These are phyloP conservation scores for Tolypocladium amazonense DNA, from an alignment of 2,329 filamentous ascomycete genomes.

Conservation along the genomic window DNA sequence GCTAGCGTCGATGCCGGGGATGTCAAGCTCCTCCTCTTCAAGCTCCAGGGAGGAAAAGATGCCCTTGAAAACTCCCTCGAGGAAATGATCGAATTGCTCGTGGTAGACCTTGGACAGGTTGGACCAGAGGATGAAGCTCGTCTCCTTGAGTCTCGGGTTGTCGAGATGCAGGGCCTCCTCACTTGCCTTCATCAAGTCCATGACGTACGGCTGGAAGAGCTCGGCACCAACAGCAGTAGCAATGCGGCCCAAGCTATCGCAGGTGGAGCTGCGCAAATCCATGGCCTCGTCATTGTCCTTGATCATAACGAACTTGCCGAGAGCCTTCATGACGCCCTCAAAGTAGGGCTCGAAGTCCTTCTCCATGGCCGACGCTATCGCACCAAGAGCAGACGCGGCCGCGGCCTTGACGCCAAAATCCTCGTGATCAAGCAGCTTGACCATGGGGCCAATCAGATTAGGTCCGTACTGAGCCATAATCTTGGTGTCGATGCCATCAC, in stretches of 20 bases:
- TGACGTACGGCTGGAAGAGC: constrained; percentile 83
- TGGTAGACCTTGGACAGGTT: constrained; percentile 90
- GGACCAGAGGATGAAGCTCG: constrained; percentile 94
- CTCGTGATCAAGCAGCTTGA: constrained; percentile 70
- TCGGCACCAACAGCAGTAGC: constrained; percentile 77
- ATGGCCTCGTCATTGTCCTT: constrained; percentile 88
- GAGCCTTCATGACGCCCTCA: constrained; percentile 77
- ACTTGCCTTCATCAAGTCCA: constrained; percentile 81
- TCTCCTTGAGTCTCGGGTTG: constrained; percentile 86
- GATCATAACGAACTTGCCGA: constrained; percentile 72
- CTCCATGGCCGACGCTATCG: constrained; percentile 77
- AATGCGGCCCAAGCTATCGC: constrained; percentile 89
- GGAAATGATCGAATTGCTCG: constrained; percentile 69
- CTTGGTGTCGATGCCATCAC: constrained; percentile 69
- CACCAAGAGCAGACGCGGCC: constrained; percentile 80
- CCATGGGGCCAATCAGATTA: constrained; percentile 76
- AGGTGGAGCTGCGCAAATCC: constrained; percentile 78
- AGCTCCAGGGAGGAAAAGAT: constrained; percentile 79
- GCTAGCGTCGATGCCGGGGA: constrained; percentile 46
- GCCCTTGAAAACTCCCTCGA: constrained; percentile 66
- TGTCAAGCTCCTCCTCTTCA: constrained; percentile 76
- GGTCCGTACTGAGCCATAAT: constrained; percentile 74
- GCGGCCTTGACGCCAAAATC: constrained; percentile 86
- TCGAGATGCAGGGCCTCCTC: constrained; percentile 84
- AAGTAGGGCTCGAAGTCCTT: constrained; percentile 86